Base-by-base conservation (phyloP, 768 basidiomycete species). In the Thelephora ganbajun region DNA sequence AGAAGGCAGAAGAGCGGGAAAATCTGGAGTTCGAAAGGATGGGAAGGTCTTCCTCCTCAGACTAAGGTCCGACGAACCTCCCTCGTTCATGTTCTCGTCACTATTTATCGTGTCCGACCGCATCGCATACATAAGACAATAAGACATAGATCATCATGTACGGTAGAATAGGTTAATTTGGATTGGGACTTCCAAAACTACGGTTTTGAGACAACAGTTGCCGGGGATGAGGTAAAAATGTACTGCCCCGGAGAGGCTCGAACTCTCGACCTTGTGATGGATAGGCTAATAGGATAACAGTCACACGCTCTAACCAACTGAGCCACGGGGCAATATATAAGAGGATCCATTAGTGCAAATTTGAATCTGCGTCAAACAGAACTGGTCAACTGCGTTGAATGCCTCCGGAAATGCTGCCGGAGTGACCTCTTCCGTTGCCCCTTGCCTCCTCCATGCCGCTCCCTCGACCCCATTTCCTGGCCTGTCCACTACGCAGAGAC, bases 1-100 rank as follows among this genome's bases (percentile, higher is more conserved):
- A 54, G 51, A 57, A 56, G 34, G 56, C 57, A 42, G 55, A 50
- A 41, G 54, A 56, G 39, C 51, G 53, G 43, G 50, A 41, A 11
- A 49, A 43, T 33, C 16, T 33, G 16, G 26, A 30, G 44, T n/a
- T 14, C 14, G 39, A 41, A 14, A 22, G 16, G 16, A 14, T 5
- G 18, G 12, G 39, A 14, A 18, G 18, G 39, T 41, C 39, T 4
- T 41, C 39, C 7, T 30, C 26, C 26, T 41, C 39, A 7, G 39
- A 41, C 22, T 41, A 22, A 41, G 22, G 14, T 41, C 16, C 6
- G n/a, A 39, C 37, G 5, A 39, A 39, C 11, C 37, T 6, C 14
- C 6, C 2, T 18, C 7, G 2, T 7, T 14, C 14, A 6, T 18
- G 22, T 41, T 41, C 22, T 9, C 12, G 14, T 14, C 22, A 14